Evolutionary conservation across 768 basidiomycete species (phyloP).

Genomic region (Boletus reticulatus): DNA sequence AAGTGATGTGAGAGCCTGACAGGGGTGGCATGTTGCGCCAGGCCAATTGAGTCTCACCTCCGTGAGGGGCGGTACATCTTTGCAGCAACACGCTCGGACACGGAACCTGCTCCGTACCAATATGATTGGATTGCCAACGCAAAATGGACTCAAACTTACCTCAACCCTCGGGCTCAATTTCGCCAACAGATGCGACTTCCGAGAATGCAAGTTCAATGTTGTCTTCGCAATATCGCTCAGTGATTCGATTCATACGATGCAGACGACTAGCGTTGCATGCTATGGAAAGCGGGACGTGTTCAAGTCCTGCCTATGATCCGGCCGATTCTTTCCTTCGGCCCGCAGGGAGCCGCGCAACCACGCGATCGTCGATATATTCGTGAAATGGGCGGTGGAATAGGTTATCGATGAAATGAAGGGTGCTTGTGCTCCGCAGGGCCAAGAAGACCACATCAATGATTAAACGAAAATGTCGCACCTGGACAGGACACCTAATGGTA

Average conservation of each 20-base stretch:
- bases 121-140: not conserved
- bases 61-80: conserved; percentile 3
- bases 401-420: conserved; percentile 15
- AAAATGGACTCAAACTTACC: conserved; percentile 8
- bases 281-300: conserved; percentile 2
- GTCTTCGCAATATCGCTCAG: not conserved
- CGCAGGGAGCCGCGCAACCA: not conserved
- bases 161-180: not conserved
- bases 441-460: not conserved
- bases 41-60: conserved; percentile 1
- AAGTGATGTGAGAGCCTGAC: conserved; percentile 2
- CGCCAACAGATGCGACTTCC: not conserved
- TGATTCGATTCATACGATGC: not conserved
- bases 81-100: not conserved
- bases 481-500: not conserved
- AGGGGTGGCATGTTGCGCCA: conserved; percentile 9
- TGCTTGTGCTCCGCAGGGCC: not conserved
- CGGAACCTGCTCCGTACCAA: conserved; percentile 9
- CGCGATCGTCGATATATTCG: not conserved
- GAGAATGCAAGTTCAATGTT: conserved; percentile 10
- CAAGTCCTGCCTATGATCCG: conserved; percentile 18
- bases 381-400: not conserved
- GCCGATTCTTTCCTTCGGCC: conserved; percentile 7
- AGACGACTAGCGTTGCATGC: not conserved
- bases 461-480: not conserved